Evolutionary conservation across 345 rosid species (phyloP).

Genomic region (Brassica napus): Da-Ae NC_063441.1:17886001-17886500

Average conservation of each 20-base stretch:
- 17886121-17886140: conserved; percentile 31
- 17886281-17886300: conserved; percentile 38
- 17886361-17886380: conserved; percentile 24
- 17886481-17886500: conserved; percentile 65
- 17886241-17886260: conserved; percentile 72
- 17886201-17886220: background rate
- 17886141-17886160: conserved; percentile 15
- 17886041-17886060: conserved; percentile 47
- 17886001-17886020: conserved; percentile 35
- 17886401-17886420: conserved; percentile 54
- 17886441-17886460: conserved; percentile 40
- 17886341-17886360: conserved; percentile 1
- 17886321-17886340: conserved; percentile 31
- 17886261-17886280: conserved; percentile 48
- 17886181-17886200: background rate
- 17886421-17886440: conserved; percentile 35
- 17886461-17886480: conserved; percentile 43
- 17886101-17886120: conserved; percentile 36
- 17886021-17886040: conserved; percentile 51
- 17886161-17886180: conserved; percentile 11
- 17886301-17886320: conserved; percentile 50
- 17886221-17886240: conserved; percentile 20
- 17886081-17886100: conserved; percentile 55
- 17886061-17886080: conserved; percentile 68
- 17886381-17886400: conserved; percentile 47